These are phyloP conservation scores for Diaporthe citriasiana DNA, from an alignment of 2,329 filamentous ascomycete genomes.

Conservation along the genomic window DNA sequence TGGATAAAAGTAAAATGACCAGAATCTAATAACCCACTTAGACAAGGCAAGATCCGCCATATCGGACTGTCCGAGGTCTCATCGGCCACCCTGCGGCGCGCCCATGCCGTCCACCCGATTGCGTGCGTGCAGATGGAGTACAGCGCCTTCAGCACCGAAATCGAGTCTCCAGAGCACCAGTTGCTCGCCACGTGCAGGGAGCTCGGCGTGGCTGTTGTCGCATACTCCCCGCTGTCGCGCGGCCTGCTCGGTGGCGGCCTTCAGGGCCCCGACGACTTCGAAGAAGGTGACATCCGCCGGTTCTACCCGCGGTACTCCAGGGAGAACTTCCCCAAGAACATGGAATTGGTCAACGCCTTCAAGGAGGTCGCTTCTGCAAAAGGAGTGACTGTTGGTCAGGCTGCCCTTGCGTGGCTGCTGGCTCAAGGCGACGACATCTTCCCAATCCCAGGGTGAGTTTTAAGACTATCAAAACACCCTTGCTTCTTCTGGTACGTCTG, in stretches of 20 bases:
- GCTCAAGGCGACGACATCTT: conserved; percentile 68
- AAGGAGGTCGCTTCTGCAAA: conserved; percentile 48
- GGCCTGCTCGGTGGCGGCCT: conserved; percentile 66
- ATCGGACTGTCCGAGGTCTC: conserved; percentile 64
- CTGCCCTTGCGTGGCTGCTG: conserved; percentile 68
- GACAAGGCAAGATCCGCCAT: conserved; percentile 66
- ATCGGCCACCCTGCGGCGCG: conserved; percentile 61
- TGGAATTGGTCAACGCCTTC: conserved; percentile 49
- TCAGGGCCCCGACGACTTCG: conserved; percentile 59
- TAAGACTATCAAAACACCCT: neutral
- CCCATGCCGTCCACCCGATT: conserved; percentile 62
- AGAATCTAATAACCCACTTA: conserved; percentile 34
- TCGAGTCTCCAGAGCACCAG: conserved; percentile 65
- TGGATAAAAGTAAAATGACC: no score
- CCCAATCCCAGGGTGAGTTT: conserved; percentile 63
- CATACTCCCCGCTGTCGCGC: conserved; percentile 69
- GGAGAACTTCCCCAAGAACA: conserved; percentile 66
- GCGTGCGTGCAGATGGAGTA: conserved; percentile 67
- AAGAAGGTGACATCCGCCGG: conserved; percentile 54
- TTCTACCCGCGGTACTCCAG: conserved; percentile 58
- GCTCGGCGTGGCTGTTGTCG: conserved; percentile 66
- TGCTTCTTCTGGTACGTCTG: conserved; percentile 45
- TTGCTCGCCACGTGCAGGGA: conserved; percentile 66
- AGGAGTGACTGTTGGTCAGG: conserved; percentile 62
- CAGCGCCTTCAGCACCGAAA: conserved; percentile 66